Conservation (phyloP, 192 early-diverging fungal species). For the Mycoemilia scoparia region DNA sequence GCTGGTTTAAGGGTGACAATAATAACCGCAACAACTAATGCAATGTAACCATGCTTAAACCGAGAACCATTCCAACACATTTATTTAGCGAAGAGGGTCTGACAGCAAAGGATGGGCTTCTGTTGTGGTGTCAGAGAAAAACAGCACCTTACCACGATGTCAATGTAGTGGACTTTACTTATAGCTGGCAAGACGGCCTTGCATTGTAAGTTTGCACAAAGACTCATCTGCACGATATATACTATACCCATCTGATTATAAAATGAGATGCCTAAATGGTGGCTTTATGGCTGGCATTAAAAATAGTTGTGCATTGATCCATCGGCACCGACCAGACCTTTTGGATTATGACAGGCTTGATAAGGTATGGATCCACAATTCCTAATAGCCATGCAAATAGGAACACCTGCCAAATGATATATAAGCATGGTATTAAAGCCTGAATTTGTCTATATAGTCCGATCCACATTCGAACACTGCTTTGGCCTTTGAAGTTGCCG, state of each 20-base stretch:
- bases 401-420: too few species aligned
- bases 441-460: too few species aligned
- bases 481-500: constrained; percentile 91
- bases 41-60: too few species aligned
- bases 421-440: too few species aligned
- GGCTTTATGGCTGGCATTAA: constrained; percentile 1
- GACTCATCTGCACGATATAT: too few species aligned
- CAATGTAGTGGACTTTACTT: constrained; percentile 76
- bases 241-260: not conserved
- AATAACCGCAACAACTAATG: too few species aligned
- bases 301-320: constrained; percentile 94
- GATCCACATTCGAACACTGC: too few species aligned
- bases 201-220: too few species aligned
- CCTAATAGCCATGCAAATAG: too few species aligned
- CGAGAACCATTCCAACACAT: too few species aligned
- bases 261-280: not conserved
- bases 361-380: constrained; percentile 60
- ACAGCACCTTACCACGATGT: constrained; percentile 74
- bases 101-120: constrained; percentile 87
- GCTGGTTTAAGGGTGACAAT: not conserved
- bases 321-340: constrained; percentile 90
- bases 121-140: constrained; percentile 93
- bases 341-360: constrained; percentile 75
- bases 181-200: constrained; percentile 84
- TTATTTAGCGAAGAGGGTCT: constrained; percentile 84